Evolutionary conservation across 192 early-diverging fungal species (phyloP), one percentile per base, ranked within the genome.

Genomic region (Kickxella alabastrina): DNA sequence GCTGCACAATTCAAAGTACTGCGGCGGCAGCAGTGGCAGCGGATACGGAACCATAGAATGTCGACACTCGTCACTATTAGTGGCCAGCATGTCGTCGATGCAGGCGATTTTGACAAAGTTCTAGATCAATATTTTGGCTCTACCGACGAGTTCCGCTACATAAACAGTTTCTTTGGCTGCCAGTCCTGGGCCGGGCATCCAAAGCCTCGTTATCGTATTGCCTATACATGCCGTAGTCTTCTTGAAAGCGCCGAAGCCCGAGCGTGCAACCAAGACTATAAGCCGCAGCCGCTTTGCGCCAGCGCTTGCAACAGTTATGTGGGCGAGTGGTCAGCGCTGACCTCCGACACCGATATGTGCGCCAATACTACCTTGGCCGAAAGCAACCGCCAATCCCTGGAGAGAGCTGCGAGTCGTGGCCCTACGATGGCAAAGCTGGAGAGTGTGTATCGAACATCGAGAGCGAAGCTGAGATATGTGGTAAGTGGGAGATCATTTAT

Each of bases 161-260:
- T 63, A 19, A 65, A 65, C 41, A 42, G 46, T 7, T 59, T 65
- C 18, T 65, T 73, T 35, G 58, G 69, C 9, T 73, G 69, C 47
- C 53, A 54, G 40, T 40, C 49, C 1, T 73, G 69, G 69, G 19
- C 32, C 0, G 69, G 69, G 3, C 22, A 41, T 21, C 40, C 49
- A 19, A 39, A 32, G 34, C 62, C 69, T 8, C 44, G 62, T 21
- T 73, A 61, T 27, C 62, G 59, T 14, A 57, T 73, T 34, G 34
- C 54, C n/a, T 73, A 73, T 43, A 56, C 55, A 4, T 73, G 69
- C 46, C 62, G 69, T 22, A 57, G 53, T n/a, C 50, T 61, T 10
- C 62, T 73, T 4, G 69, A 64, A 32, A 59, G 63, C 34, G 18
- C 36, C 8, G 57, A 64, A 38, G 54, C 62, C 7, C 31, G 31